phyloP scores from a whole-genome alignment of 805 yeast genomes.

The Kluyveromyces aestuarii region DNA sequence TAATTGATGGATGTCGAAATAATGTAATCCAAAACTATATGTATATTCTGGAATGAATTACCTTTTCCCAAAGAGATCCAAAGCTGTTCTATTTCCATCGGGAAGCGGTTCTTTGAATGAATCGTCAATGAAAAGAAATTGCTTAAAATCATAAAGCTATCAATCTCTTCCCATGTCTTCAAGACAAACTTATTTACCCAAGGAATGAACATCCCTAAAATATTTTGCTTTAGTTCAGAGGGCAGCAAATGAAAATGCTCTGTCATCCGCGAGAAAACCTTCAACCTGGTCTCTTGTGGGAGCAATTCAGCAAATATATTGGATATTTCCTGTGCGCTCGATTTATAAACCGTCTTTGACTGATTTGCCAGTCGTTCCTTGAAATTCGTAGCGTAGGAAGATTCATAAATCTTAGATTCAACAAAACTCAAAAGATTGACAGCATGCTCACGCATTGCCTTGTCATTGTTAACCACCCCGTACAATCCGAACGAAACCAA shows the following conservation, averaged over 20 bases:
- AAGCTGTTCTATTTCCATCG: slow-evolving; percentile 83
- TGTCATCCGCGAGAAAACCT: slow-evolving; percentile 64
- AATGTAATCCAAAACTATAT: slow-evolving; percentile 62
- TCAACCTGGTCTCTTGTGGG: slow-evolving; percentile 52
- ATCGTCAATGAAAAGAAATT: slow-evolving; percentile 82
- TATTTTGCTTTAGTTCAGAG: slow-evolving; percentile 59
- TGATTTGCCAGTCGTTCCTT: slow-evolving; percentile 64
- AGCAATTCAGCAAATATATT: slow-evolving; percentile 52
- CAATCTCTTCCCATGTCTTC: slow-evolving; percentile 36
- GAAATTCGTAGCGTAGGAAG: slow-evolving; percentile 46
- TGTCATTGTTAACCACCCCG: slow-evolving; percentile 67
- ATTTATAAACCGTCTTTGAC: slow-evolving; percentile 76
- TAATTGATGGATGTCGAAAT: slow-evolving; percentile 58
- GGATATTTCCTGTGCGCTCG: slow-evolving; percentile 75
- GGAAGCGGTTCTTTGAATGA: slow-evolving; percentile 60
- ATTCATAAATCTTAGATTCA: slow-evolving; percentile 50
- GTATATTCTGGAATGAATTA: slow-evolving; percentile 56
- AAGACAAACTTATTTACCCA: slow-evolving; percentile 86
- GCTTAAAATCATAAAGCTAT: slow-evolving; percentile 59
- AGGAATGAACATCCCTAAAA: slow-evolving; percentile 72
- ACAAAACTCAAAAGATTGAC: slow-evolving; percentile 57
- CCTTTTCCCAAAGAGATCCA: slow-evolving; percentile 93
- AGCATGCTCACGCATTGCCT: slow-evolving; percentile 62
- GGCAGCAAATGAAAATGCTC: slow-evolving; percentile 54
- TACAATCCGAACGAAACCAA: slow-evolving; percentile 67